Conservation (phyloP, 2,329 filamentous ascomycete genomes). For the Fusarium odoratissimum region DNA sequence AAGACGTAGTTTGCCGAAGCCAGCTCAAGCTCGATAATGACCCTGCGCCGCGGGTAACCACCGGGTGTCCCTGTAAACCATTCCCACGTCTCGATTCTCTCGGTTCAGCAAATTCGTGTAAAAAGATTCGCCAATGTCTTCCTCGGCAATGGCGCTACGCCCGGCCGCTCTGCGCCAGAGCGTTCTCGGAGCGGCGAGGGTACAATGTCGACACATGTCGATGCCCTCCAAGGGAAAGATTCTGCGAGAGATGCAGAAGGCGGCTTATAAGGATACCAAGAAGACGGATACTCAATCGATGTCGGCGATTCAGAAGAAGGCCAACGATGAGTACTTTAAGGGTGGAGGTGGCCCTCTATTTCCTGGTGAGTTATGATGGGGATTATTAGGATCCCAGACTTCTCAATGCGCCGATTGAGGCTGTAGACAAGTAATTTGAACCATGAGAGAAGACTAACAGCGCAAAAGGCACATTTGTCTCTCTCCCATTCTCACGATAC, state of each 20-base stretch:
- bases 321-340: conserved; percentile 50
- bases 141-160: conserved; percentile 37
- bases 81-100: not conserved
- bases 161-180: conserved; percentile 35
- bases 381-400: not conserved
- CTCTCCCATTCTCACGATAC: conserved; percentile 54
- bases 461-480: conserved; percentile 60
- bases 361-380: conserved; percentile 44
- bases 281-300: conserved; percentile 47
- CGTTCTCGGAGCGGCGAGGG: conserved; percentile 33
- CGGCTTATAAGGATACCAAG: conserved; percentile 34
- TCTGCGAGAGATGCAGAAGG: conserved; percentile 47
- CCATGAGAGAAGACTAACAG: not conserved
- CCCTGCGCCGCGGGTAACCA: conserved; percentile 41
- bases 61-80: conserved; percentile 21
- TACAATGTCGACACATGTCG: conserved; percentile 44
- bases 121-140: conserved; percentile 30
- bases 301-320: conserved; percentile 47
- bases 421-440: not conserved
- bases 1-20: conserved; percentile 2
- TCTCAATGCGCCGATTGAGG: conserved; percentile 4
- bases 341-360: conserved; percentile 50
- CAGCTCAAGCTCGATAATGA: conserved; percentile 42
- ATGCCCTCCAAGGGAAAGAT: conserved; percentile 43
- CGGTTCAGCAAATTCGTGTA: not conserved